Evolutionary conservation across 2,329 filamentous ascomycete species (phyloP).

Genomic region (Periconia digitata): DNA sequence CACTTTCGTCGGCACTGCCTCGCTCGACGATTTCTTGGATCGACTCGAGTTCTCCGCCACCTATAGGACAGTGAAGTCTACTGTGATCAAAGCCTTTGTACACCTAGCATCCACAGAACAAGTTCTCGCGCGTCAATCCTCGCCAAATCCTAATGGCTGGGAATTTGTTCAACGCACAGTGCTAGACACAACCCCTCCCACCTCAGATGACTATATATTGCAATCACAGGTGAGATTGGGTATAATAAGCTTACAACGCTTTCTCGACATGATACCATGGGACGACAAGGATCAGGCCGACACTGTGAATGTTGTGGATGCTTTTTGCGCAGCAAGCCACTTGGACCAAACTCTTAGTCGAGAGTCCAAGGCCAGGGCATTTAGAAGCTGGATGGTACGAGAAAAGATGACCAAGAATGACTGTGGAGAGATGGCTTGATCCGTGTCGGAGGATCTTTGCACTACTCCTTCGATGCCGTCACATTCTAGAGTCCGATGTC

Average conservation of each 20-base stretch:
- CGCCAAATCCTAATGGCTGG: constrained; percentile 24
- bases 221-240: constrained; percentile 30
- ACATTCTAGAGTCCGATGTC: too few relatives aligned
- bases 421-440: neutral
- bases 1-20: constrained; percentile 37
- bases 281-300: constrained; percentile 18
- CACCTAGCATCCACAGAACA: constrained; percentile 30
- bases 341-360: constrained; percentile 23
- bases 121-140: constrained; percentile 25
- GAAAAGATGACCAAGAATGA: neutral
- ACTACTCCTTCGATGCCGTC: too few relatives aligned
- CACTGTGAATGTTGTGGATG: constrained; percentile 26
- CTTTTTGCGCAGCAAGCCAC: constrained; percentile 29
- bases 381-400: constrained; percentile 24
- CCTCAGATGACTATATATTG: constrained; percentile 22
- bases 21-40: constrained; percentile 31
- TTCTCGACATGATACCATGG: constrained; percentile 29
- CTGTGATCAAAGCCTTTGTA: constrained; percentile 27
- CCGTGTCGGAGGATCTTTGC: neutral
- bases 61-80: constrained; percentile 20
- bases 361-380: constrained; percentile 25
- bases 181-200: constrained; percentile 10
- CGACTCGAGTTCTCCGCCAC: constrained; percentile 23
- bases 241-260: constrained; percentile 26
- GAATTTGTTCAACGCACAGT: constrained; percentile 27